phyloP scores from a whole-genome alignment of 1,284 basidiomycete species.

The Neonothopanus nambi region DNA sequence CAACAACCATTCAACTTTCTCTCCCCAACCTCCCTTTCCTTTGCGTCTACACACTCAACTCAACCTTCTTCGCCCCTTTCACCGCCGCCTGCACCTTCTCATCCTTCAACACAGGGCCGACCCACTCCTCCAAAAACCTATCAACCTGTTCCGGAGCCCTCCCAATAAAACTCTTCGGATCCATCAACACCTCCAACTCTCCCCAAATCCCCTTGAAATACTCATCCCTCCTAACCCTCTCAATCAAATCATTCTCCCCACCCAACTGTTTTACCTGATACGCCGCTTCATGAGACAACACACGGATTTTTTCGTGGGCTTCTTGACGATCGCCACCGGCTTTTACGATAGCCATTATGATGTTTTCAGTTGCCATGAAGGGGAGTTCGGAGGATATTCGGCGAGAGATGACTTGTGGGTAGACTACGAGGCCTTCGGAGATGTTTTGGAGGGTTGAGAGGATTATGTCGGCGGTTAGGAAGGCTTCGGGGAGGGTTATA shows the following conservation, averaged over 20 bases:
- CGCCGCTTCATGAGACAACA: constrained; percentile 94
- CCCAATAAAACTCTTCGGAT: constrained; percentile 87
- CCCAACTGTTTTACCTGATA: constrained; percentile 95
- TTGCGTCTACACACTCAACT: constrained; percentile 49
- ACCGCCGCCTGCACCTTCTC: constrained; percentile 66
- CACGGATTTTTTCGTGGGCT: constrained; percentile 95
- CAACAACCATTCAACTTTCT: background rate
- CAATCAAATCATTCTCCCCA: constrained; percentile 94
- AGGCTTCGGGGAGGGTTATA: constrained; percentile 95
- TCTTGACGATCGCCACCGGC: constrained; percentile 94
- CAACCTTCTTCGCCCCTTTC: constrained; percentile 43
- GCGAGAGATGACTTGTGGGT: constrained; percentile 92
- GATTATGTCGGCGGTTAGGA: constrained; percentile 96
- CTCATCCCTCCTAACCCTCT: constrained; percentile 68
- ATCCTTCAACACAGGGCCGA: constrained; percentile 79
- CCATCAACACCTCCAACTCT: constrained; percentile 69
- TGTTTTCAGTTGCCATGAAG: constrained; percentile 99
- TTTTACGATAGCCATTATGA: constrained; percentile 99
- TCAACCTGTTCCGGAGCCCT: constrained; percentile 95
- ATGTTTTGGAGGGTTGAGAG: constrained; percentile 96
- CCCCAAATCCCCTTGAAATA: constrained; percentile 66
- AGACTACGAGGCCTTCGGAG: constrained; percentile 96
- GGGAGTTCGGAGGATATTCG: constrained; percentile 94
- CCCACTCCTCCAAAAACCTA: constrained; percentile 86
- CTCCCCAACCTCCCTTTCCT: too few relatives aligned